Base-by-base conservation (phyloP, 179 eudicot species). In the Dionaea muscipula region DNA sequence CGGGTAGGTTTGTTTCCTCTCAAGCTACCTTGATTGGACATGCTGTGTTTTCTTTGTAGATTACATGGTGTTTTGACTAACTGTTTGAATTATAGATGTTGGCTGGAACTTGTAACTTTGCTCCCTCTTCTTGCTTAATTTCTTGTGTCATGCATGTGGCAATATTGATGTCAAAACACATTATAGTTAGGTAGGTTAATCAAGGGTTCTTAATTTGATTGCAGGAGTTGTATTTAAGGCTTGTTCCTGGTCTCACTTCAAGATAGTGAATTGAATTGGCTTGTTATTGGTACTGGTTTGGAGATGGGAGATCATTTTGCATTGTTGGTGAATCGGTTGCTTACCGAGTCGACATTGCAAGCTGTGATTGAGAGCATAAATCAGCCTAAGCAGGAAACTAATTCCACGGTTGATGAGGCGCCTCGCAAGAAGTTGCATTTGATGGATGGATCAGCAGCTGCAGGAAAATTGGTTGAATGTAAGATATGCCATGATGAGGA, bases 401-500 rank as follows among this genome's bases (percentile, higher is more conserved):
- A 22, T 80, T 65, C 3, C 45, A 45, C 41, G 49, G 55, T 71
- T 43, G 81, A 75, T 40, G 60, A 57, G 48, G 63, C 75, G 17
- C 41, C 65, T 6, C 64, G 45, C 8, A 64, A 67, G 39, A 64
- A 67, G 39, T 53, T 61, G 12, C 69, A 68, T 22, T 18, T 24
- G 0, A 69, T 41, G 38, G 70, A 68, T 48, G 60, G 57, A 51
- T 50, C 53, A 1, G 55, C 53, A 1, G 55, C 78, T 3, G 74
- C 83, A 0, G 62, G 79, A 69, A 87, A 88, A 55, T 25, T 84
- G 53, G 93, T 82, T 4, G 96, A 88, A 65, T 93, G 99, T 62
- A 85, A 93, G 72, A 93, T 93, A 67, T 93, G 99, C 55, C 96
- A 82, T 51, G 99, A 84, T 63, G 99, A 93, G 59, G 99, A 78